phyloP scores from a whole-genome alignment of 1,284 basidiomycete genomes.

The Cronartium ribicola region DNA sequence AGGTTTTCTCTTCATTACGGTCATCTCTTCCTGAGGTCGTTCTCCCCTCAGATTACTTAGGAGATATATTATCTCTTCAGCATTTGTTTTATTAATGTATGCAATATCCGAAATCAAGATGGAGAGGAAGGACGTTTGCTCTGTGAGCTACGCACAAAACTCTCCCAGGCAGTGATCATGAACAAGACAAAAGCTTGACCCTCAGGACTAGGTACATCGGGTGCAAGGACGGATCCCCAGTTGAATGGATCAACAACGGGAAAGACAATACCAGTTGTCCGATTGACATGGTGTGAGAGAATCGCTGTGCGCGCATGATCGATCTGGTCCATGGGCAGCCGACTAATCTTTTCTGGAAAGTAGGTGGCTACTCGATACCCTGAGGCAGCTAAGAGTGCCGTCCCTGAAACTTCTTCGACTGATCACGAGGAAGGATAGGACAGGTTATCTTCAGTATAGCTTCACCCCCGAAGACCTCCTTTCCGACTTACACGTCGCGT shows the following conservation, averaged over 20 bases:
- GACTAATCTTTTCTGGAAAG: not conserved
- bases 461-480: no score
- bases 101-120: no score
- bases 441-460: no score
- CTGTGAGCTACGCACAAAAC: conserved; percentile 6
- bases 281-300: conserved; percentile 34
- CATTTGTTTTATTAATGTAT: no score
- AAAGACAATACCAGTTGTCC: conserved; percentile 33
- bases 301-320: conserved; percentile 7
- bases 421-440: no score
- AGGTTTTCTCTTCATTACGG: no score
- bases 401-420: conserved; percentile 34
- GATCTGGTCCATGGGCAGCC: conserved; percentile 25
- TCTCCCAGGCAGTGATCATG: conserved; percentile 50
- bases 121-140: no score
- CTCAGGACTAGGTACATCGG: conserved; percentile 57
- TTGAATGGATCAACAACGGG: conserved; percentile 68
- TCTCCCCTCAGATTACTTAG: no score
- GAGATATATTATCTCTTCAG: no score
- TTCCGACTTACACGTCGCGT: not conserved
- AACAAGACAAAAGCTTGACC: conserved; percentile 66
- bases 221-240: conserved; percentile 50
- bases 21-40: no score
- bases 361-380: conserved; percentile 19
- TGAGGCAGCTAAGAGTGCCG: conserved; percentile 21